Conservation (phyloP, 495 filamentous ascomycete species). For the Chlorociboria aeruginascens region DNA sequence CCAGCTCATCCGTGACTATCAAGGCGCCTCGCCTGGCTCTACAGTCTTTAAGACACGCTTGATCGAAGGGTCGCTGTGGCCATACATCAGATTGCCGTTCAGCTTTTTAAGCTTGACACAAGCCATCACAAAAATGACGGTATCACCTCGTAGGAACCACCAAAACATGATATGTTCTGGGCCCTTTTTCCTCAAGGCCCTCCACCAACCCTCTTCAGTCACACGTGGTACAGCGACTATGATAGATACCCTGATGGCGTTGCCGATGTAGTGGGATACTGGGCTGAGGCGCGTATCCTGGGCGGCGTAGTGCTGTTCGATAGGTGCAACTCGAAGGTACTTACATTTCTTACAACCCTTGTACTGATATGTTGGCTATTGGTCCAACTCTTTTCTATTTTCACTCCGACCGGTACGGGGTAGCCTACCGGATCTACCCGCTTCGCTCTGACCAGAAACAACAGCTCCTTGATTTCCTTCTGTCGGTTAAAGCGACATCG, state of each 20-base stretch:
- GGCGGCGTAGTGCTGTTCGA: constrained; percentile 26
- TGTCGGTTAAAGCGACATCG: neutral
- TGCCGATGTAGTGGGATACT: constrained; percentile 25
- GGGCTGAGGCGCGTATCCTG: constrained; percentile 22
- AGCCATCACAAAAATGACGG: constrained; percentile 1
- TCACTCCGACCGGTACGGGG: constrained; percentile 8
- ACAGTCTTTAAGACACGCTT: constrained; percentile 14
- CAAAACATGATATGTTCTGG: constrained; percentile 18
- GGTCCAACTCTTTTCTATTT: too few species aligned
- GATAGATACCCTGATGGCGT: constrained; percentile 21
- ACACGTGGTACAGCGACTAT: constrained; percentile 17
- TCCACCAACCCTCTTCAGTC: too few species aligned
- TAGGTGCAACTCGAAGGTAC: too few species aligned
- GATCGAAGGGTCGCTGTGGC: constrained; percentile 21
- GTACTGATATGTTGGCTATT: too few species aligned
- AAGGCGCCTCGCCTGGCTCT: constrained; percentile 11
- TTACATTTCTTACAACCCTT: too few species aligned
- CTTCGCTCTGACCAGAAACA: constrained; percentile 16
- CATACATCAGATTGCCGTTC: constrained; percentile 20
- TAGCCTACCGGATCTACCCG: constrained; percentile 11
- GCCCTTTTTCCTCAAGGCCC: too few species aligned
- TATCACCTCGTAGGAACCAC: constrained; percentile 3
- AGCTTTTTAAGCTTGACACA: constrained; percentile 16
- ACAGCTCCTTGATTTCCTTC: constrained; percentile 15
- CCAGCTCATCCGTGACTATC: constrained; percentile 14